Evolutionary conservation across 1,284 basidiomycete genomes (phyloP).

Genomic region (Rhizoctonia solani): DNA sequence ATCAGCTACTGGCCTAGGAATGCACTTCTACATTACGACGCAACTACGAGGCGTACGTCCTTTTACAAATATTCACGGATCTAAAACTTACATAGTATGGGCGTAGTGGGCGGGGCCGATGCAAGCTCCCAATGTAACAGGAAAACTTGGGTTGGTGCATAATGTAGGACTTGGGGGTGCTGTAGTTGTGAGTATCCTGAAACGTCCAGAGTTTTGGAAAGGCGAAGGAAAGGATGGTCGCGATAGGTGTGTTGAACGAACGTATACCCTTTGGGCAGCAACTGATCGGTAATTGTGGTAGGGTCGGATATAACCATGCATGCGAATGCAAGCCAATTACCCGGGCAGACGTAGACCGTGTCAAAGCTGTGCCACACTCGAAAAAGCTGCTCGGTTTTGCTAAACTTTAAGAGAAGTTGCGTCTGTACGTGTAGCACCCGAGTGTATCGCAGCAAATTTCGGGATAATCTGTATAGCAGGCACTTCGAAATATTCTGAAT

Average conservation of each 20-base stretch:
- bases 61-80: constrained; percentile 38
- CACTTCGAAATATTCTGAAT: no score
- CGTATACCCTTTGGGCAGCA: not conserved
- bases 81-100: not conserved
- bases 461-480: no score
- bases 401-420: constrained; percentile 44
- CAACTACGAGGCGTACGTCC: constrained; percentile 48
- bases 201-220: constrained; percentile 73
- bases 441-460: not conserved
- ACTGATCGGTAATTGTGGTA: constrained; percentile 42
- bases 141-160: constrained; percentile 79
- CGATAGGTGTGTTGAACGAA: constrained; percentile 53
- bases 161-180: constrained; percentile 84
- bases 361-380: constrained; percentile 68
- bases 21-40: constrained; percentile 87
- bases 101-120: constrained; percentile 77
- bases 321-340: constrained; percentile 66
- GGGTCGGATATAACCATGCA: constrained; percentile 81
- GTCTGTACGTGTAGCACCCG: not conserved
- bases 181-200: constrained; percentile 72
- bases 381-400: constrained; percentile 47
- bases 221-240: constrained; percentile 66
- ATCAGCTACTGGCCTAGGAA: constrained; percentile 65
- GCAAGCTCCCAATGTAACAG: constrained; percentile 75
- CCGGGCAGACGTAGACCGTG: constrained; percentile 67